Conservation (phyloP, 2,329 filamentous ascomycete genomes). For the Arthrobotrys musiformis region DNA sequence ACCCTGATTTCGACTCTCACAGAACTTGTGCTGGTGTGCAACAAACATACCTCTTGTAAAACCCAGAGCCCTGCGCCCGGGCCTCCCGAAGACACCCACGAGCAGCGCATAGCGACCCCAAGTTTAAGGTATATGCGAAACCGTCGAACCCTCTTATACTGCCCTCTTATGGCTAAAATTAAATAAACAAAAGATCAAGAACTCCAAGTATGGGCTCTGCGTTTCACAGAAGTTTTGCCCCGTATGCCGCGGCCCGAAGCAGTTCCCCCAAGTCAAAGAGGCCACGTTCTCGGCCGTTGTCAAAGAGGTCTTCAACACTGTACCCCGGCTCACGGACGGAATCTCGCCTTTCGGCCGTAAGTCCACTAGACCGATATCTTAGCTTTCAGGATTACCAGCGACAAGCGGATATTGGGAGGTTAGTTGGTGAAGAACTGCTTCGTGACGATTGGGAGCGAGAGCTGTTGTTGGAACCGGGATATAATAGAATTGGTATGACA, state of each 20-base stretch:
- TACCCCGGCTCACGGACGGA: not conserved
- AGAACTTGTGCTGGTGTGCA: not conserved
- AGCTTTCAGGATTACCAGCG: not conserved
- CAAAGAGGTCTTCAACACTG: not conserved
- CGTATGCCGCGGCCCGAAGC: not conserved
- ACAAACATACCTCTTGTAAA: not conserved
- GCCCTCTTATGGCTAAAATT: not conserved
- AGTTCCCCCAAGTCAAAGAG: not conserved
- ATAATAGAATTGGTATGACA: not conserved
- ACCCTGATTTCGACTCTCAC: not conserved
- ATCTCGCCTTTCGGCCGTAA: not conserved
- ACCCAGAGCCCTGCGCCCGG: not conserved
- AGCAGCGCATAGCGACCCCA: not conserved
- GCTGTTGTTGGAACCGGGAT: not conserved
- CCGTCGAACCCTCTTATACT: not conserved
- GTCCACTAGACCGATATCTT: not conserved
- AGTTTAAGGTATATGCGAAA: not conserved
- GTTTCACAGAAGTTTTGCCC: not conserved
- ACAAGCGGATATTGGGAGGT: conserved; percentile 12
- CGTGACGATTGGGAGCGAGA: not conserved
- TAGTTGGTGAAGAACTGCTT: conserved; percentile 15
- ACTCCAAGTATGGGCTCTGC: not conserved
- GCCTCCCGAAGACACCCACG: not conserved
- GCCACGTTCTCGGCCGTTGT: not conserved
- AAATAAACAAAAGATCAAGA: not conserved